A percentile compares a stretch with the other conserved stretches of the same genome.
Evolutionary conservation across 2,329 filamentous ascomycete genomes (phyloP).

Genomic region (Aspergillus costaricaensis): DNA sequence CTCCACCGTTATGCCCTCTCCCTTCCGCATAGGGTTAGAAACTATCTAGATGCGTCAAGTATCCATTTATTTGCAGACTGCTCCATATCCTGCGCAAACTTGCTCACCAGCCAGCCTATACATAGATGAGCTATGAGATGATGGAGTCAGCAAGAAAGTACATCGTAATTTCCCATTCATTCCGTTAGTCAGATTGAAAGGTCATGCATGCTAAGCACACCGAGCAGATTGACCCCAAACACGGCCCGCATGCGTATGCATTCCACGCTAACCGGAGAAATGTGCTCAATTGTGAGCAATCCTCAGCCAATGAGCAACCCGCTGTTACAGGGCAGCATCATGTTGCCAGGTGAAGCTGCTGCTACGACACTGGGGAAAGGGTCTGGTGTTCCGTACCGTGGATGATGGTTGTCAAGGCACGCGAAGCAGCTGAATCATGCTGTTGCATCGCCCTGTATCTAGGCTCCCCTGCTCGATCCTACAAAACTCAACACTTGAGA

Average conservation of each 20-base stretch:
- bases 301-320: constrained; percentile 17
- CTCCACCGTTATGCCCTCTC: not conserved
- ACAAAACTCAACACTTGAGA: not conserved
- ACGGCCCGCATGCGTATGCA: not conserved
- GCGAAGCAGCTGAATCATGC: not conserved
- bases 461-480: not conserved
- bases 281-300: constrained; percentile 33
- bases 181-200: not conserved
- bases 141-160: not conserved
- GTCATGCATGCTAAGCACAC: not conserved
- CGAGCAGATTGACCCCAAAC: not conserved
- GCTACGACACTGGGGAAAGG: not conserved
- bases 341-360: not conserved
- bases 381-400: not conserved
- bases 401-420: not conserved
- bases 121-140: not conserved
- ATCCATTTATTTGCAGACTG: not conserved
- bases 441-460: not conserved
- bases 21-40: not conserved
- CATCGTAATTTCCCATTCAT: not conserved
- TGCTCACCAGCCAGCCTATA: constrained; percentile 17
- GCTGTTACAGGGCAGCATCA: not conserved
- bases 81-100: constrained; percentile 20
- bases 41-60: not conserved
- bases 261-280: constrained; percentile 18